phyloP scores from a whole-genome alignment of 2,329 filamentous ascomycete species.

The Aureobasidium melanogenum region DNA sequence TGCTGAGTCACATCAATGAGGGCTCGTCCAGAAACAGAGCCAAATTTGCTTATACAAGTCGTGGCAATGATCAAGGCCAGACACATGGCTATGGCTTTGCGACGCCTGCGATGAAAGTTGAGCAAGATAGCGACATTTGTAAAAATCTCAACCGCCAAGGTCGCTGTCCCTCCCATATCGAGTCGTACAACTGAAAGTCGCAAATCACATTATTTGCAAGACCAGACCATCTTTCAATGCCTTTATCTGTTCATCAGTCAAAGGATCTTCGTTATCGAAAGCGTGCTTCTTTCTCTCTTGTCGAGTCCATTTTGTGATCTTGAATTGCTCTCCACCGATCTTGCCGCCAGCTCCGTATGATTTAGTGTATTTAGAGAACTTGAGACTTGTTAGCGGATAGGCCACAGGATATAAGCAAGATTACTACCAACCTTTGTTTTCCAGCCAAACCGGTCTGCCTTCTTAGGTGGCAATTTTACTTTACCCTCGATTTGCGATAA shows the following conservation, averaged over 20 bases:
- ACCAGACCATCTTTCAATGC: conserved; percentile 12
- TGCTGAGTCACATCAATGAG: too few species aligned
- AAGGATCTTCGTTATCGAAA: neutral
- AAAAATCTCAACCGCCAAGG: neutral
- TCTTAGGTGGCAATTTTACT: neutral
- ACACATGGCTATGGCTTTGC: neutral
- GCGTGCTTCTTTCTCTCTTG: neutral
- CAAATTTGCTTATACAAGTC: neutral
- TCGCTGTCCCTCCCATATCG: neutral
- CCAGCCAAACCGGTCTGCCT: neutral
- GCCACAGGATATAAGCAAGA: neutral
- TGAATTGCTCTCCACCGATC: neutral
- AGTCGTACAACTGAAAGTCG: neutral
- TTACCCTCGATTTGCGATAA: neutral
- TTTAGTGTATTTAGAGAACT: neutral
- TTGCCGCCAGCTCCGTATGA: neutral
- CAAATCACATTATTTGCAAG: neutral
- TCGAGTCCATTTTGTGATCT: neutral
- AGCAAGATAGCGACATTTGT: neutral
- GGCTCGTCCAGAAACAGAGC: too few species aligned
- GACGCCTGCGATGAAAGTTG: neutral
- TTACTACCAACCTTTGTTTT: neutral
- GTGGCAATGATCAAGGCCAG: neutral
- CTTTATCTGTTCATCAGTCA: neutral
- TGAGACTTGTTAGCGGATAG: neutral